Evolutionary conservation across 805 yeast species (phyloP).

Genomic region (Saturnispora gosingensis): DNA sequence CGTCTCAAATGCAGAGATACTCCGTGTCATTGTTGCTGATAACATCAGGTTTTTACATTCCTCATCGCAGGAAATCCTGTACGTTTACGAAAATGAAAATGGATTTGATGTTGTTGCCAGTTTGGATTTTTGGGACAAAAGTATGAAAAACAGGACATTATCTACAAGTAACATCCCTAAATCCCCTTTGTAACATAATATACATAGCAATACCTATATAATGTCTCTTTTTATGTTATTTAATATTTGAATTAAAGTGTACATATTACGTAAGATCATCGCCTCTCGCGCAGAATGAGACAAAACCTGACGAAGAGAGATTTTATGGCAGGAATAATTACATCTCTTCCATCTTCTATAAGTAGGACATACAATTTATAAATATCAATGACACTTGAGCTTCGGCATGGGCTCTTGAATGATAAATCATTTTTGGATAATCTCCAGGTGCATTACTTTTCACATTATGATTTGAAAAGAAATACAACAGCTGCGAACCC

Average conservation of each 20-base stretch:
- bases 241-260: background rate
- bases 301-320: background rate
- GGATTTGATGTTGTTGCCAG: constrained; percentile 92
- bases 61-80: constrained; percentile 85
- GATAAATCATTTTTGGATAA: constrained; percentile 23
- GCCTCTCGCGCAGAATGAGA: background rate
- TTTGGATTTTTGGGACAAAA: constrained; percentile 73
- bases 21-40: constrained; percentile 86
- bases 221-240: background rate
- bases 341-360: background rate
- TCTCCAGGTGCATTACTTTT: constrained; percentile 25
- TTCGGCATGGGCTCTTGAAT: constrained; percentile 27
- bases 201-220: background rate
- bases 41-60: constrained; percentile 83
- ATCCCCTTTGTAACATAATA: background rate
- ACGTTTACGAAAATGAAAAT: constrained; percentile 82
- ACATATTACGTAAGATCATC: background rate
- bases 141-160: constrained; percentile 19
- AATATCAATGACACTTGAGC: constrained; percentile 14
- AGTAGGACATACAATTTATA: background rate
- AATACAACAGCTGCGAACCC: constrained; percentile 89
- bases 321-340: background rate
- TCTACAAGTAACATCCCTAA: background rate
- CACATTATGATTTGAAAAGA: constrained; percentile 82
- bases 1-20: constrained; percentile 76